Percentiles rank a stretch among this genome's conserved stretches.
These are phyloP conservation scores for Elymus sibiricus DNA, from an alignment of 176 grass and related monocot species.

Conservation along the genomic window DNA sequence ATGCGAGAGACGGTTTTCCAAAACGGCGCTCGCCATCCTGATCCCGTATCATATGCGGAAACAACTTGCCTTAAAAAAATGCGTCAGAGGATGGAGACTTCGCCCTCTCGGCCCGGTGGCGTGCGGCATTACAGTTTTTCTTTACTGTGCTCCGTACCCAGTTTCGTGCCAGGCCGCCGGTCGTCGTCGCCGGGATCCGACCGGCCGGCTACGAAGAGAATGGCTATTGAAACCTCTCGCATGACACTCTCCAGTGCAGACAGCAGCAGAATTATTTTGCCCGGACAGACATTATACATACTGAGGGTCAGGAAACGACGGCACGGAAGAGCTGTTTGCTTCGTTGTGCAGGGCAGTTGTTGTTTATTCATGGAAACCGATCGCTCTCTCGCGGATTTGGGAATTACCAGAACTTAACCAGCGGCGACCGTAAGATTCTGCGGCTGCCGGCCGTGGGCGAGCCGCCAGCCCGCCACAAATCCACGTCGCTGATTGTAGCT, in stretches of 20 bases:
- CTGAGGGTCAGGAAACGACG: background rate
- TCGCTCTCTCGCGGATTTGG: background rate
- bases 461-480: background rate
- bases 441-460: background rate
- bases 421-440: background rate
- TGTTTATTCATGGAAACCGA: background rate
- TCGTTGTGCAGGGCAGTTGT: background rate
- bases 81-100: background rate
- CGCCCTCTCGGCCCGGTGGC: too few relatives aligned
- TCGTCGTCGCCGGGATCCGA: slow-evolving; percentile 1
- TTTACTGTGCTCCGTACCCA: background rate
- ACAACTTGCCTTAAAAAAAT: background rate
- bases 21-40: background rate
- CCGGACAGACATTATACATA: background rate
- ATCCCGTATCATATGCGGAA: background rate
- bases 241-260: too few relatives aligned
- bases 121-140: background rate
- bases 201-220: background rate
- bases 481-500: too few relatives aligned
- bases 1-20: background rate
- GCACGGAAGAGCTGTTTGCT: background rate
- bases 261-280: background rate
- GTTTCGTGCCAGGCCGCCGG: background rate
- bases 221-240: too few relatives aligned
- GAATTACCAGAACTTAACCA: background rate